A percentile compares a stretch with the other conserved stretches of the same genome.
Conservation (phyloP, 2,329 filamentous ascomycete genomes). For the Aspergillus latus region DNA sequence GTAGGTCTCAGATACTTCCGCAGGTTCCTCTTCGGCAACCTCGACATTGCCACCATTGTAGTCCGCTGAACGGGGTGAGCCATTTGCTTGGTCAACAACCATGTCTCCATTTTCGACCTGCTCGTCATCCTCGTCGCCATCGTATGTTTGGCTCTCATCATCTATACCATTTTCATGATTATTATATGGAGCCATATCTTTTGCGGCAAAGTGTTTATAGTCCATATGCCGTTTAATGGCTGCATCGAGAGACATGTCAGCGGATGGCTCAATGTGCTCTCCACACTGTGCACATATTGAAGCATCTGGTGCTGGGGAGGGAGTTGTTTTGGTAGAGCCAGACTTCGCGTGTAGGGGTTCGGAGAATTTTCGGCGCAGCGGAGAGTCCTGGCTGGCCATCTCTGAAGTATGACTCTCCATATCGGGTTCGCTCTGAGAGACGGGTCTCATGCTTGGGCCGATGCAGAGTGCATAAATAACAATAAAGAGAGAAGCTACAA, state of each 20-base stretch:
- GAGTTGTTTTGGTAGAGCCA: conserved; percentile 37
- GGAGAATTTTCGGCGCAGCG: conserved; percentile 40
- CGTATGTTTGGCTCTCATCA: conserved; percentile 19
- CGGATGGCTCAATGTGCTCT: conserved; percentile 31
- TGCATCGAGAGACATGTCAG: conserved; percentile 26
- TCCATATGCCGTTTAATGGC: conserved; percentile 36
- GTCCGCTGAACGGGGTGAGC: conserved; percentile 18
- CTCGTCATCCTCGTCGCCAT: conserved; percentile 22
- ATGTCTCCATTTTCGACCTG: conserved; percentile 19
- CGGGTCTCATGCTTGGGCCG: conserved; percentile 31
- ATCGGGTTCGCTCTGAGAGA: conserved; percentile 36
- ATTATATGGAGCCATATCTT: conserved; percentile 28
- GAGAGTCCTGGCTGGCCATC: conserved; percentile 39
- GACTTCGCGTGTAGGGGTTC: conserved; percentile 36
- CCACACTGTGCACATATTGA: conserved; percentile 41
- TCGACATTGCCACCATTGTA: conserved; percentile 19
- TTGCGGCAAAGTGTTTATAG: conserved; percentile 35
- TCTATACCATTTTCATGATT: conserved; percentile 23
- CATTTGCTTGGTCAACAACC: conserved; percentile 11
- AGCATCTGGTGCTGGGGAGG: conserved; percentile 33
- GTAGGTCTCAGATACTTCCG: conserved; percentile 15
- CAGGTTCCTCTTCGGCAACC: conserved; percentile 17
- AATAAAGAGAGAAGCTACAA: conserved; percentile 6
- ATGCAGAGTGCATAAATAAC: conserved; percentile 3
- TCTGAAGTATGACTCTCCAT: conserved; percentile 39